Percentiles rank a stretch among this genome's conserved stretches.
Evolutionary conservation across 179 eudicot genomes (phyloP).

Genomic region (Beta macrorhiza): DNA sequence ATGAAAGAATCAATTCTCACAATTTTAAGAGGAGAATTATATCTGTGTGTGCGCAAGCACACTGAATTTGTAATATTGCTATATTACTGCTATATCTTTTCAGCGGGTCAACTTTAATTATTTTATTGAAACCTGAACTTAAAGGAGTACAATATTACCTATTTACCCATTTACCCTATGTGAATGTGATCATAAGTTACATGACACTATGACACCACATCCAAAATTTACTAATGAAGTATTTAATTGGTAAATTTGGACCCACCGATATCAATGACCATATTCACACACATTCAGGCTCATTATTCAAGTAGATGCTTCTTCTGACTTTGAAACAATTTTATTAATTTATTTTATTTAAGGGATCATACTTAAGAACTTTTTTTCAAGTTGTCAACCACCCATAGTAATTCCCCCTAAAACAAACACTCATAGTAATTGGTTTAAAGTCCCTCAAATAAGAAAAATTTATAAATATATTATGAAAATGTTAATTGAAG

Average conservation of each 20-base stretch:
- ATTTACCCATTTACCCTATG: background rate
- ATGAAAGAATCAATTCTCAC: no score
- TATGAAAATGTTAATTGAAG: background rate
- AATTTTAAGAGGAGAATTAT: no score
- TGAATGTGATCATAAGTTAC: background rate
- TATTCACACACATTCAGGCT: slow-evolving; percentile 19
- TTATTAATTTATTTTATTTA: background rate
- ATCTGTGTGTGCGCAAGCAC: no score
- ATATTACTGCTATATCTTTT: no score
- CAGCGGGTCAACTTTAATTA: no score
- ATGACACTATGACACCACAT: background rate
- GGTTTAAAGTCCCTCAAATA: no score
- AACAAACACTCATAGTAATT: background rate
- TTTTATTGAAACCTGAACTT: no score
- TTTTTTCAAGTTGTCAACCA: slow-evolving; percentile 15
- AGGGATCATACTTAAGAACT: background rate
- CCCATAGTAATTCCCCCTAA: background rate
- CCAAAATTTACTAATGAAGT: background rate
- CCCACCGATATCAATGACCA: slow-evolving; percentile 19
- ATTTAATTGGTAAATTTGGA: slow-evolving; percentile 7
- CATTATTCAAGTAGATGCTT: slow-evolving; percentile 12
- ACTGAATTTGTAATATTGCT: no score
- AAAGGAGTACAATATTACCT: background rate
- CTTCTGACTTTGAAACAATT: background rate
- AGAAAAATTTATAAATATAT: no score